phyloP scores from a whole-genome alignment of 352 stramenopile species.

The Globisporangium parvum region DNA sequence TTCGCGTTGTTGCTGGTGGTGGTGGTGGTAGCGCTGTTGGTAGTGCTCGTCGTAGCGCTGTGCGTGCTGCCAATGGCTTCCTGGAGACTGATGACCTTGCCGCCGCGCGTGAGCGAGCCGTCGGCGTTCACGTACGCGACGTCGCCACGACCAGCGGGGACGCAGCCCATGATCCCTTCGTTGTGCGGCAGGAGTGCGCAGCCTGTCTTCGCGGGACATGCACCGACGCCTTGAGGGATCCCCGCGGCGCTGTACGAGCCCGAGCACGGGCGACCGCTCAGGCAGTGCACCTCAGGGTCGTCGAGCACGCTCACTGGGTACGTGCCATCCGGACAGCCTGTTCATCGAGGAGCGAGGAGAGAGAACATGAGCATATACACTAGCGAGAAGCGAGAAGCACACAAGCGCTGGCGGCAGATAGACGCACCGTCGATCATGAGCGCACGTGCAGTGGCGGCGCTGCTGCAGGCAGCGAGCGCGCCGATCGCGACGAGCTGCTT shows the following conservation, averaged over 20 bases:
- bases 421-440: constrained; percentile 16
- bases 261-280: constrained; percentile 46
- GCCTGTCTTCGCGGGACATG: constrained; percentile 40
- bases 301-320: constrained; percentile 68
- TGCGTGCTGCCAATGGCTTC: not conserved
- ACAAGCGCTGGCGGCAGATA: not conserved
- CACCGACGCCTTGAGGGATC: constrained; percentile 39
- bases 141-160: constrained; percentile 34
- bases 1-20: not conserved
- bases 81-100: constrained; percentile 20
- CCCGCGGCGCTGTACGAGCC: constrained; percentile 49
- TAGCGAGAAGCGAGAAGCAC: not conserved
- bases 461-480: constrained; percentile 5
- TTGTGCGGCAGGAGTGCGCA: constrained; percentile 57
- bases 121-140: constrained; percentile 71
- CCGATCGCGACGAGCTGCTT: constrained; percentile 6
- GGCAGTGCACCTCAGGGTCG: constrained; percentile 41
- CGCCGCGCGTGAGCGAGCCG: constrained; percentile 47
- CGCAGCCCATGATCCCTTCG: constrained; percentile 65
- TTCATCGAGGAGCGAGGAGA: not conserved
- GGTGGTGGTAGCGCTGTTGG: not conserved
- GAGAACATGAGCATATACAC: not conserved
- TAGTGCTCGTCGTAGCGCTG: constrained; percentile 15
- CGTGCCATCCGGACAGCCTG: constrained; percentile 39
- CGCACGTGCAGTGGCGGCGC: constrained; percentile 1